These are phyloP conservation scores for Phytophthora idaei DNA, from an alignment of 352 stramenopile genomes.

Conservation along the genomic window DNA sequence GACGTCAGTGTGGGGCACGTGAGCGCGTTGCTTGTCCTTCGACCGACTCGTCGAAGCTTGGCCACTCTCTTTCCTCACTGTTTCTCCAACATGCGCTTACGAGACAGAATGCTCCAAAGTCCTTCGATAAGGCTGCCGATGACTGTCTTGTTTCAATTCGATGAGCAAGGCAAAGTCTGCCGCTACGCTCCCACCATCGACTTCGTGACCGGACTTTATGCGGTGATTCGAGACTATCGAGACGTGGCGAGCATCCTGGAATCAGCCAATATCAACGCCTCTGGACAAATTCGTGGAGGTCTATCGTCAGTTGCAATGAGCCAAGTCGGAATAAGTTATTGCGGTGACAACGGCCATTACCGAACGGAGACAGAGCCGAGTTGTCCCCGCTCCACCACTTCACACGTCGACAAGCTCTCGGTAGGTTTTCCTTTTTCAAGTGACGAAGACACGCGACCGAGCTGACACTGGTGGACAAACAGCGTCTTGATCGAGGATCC, in stretches of 20 bases:
- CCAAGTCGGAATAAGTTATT: not conserved
- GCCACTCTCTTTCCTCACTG: constrained; percentile 17
- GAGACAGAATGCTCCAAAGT: constrained; percentile 22
- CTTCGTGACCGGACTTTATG: constrained; percentile 27
- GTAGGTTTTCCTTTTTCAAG: constrained; percentile 29
- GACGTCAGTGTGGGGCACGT: constrained; percentile 10
- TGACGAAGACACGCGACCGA: constrained; percentile 1
- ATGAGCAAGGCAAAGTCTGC: constrained; percentile 32
- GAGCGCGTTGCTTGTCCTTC: constrained; percentile 15
- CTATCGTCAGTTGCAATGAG: not conserved
- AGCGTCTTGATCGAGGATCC: not conserved
- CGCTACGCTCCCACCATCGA: constrained; percentile 26
- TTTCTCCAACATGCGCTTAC: constrained; percentile 5
- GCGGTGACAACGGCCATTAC: not conserved
- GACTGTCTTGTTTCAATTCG: constrained; percentile 31
- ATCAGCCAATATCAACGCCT: constrained; percentile 27
- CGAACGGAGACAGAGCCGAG: not conserved
- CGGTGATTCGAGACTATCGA: constrained; percentile 19
- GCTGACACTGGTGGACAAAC: constrained; percentile 6
- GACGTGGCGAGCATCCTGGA: constrained; percentile 27
- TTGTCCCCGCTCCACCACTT: not conserved
- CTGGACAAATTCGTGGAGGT: constrained; percentile 20
- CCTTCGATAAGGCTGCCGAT: constrained; percentile 20
- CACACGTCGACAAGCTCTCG: constrained; percentile 25
- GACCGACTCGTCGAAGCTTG: constrained; percentile 16